Percentiles rank a stretch among this genome's conserved stretches.
These are phyloP conservation scores for Phytophthora litchii DNA, from an alignment of 352 stramenopile species.

Conservation along the genomic window DNA sequence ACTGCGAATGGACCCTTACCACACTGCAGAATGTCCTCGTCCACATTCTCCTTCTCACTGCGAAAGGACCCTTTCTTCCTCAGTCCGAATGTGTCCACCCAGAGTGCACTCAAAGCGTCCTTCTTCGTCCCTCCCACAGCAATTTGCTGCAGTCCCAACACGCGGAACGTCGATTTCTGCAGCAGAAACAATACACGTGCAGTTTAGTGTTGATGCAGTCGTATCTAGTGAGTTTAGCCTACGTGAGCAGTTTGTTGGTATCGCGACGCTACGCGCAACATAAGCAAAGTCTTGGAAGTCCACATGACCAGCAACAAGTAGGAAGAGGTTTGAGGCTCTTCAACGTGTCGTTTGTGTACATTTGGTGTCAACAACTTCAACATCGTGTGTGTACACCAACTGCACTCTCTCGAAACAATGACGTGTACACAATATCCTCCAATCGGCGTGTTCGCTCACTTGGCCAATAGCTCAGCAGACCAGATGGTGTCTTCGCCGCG, in stretches of 20 bases:
- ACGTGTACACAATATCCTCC: no score
- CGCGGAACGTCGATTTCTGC: slow-evolving; percentile 84
- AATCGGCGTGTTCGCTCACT: no score
- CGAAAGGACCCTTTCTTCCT: slow-evolving; percentile 68
- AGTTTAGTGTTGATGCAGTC: background rate
- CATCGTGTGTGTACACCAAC: no score
- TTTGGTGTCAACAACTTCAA: no score
- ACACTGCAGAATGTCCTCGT: slow-evolving; percentile 97
- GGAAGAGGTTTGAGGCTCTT: background rate
- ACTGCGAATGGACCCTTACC: slow-evolving; percentile 92
- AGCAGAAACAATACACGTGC: background rate
- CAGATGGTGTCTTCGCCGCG: slow-evolving; percentile 19
- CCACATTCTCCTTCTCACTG: slow-evolving; percentile 96
- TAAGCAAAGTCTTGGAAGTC: slow-evolving; percentile 4
- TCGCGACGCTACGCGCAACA: slow-evolving; percentile 16
- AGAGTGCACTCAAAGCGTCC: slow-evolving; percentile 80
- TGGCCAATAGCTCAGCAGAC: no score
- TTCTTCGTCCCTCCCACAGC: slow-evolving; percentile 95
- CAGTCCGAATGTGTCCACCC: slow-evolving; percentile 85
- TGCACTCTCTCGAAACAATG: no score
- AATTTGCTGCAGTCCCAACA: slow-evolving; percentile 98
- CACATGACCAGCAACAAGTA: slow-evolving; percentile 7
- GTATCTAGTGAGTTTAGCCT: background rate
- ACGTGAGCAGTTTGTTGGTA: slow-evolving; percentile 22
- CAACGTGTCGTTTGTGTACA: no score